Percentiles rank a stretch among this genome's conserved stretches.
phyloP scores from a whole-genome alignment of 129 eudicot genomes.

The Centrapalus pauciflorus region DNA sequence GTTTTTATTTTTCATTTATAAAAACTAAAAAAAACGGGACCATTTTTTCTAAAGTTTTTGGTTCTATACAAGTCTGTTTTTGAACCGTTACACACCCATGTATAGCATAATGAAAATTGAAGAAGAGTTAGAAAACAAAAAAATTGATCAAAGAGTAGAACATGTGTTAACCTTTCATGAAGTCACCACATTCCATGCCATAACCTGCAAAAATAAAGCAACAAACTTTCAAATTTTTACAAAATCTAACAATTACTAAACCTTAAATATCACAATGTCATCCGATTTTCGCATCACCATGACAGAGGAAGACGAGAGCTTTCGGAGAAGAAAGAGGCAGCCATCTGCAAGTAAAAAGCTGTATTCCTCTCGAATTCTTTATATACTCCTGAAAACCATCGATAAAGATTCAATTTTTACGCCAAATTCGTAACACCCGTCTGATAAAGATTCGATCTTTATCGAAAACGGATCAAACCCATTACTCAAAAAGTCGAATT shows the following conservation, averaged over 20 bases:
- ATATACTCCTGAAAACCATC: constrained; percentile 50
- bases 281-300: constrained; percentile 39
- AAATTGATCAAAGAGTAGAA: too few species aligned
- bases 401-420: not conserved
- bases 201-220: constrained; percentile 79
- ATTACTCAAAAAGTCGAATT: not conserved
- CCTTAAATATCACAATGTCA: not conserved
- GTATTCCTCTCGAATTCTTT: constrained; percentile 72
- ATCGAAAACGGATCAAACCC: not conserved
- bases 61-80: too few species aligned
- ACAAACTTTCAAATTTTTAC: constrained; percentile 5
- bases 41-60: too few species aligned
- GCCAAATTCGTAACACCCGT: not conserved
- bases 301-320: constrained; percentile 96
- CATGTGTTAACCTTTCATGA: constrained; percentile 64
- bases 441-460: constrained; percentile 11
- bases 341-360: constrained; percentile 95
- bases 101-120: too few species aligned
- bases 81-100: too few species aligned
- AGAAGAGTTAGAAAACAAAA: too few species aligned
- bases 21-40: too few species aligned
- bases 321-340: constrained; percentile 81
- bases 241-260: not conserved
- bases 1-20: too few species aligned
- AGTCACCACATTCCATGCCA: constrained; percentile 97